A percentile compares a stretch with the other conserved stretches of the same genome.
Conservation (phyloP, 441 rosid genomes). For the Metrosideros polymorpha region DNA sequence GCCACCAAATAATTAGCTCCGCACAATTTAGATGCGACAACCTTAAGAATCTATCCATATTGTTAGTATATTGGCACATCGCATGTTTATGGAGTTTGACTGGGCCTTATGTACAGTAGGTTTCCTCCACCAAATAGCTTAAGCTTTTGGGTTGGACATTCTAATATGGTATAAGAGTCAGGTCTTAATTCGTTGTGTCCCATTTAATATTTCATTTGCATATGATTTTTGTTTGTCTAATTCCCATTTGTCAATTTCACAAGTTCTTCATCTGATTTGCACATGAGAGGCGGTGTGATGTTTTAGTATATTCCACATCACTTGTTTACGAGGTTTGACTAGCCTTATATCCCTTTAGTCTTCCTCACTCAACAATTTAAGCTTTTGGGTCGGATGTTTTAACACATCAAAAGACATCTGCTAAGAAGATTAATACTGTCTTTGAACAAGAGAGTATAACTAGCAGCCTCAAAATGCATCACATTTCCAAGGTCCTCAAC, state of each 20-base stretch:
- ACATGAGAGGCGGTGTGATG: background rate
- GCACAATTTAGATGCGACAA: background rate
- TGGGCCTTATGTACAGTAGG: background rate
- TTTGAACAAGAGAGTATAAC: background rate
- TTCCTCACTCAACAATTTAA: background rate
- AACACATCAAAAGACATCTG: background rate
- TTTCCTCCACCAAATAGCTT: background rate
- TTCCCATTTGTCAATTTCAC: background rate
- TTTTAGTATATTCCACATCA: background rate
- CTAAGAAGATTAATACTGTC: background rate
- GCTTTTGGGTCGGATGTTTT: background rate
- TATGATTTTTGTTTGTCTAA: background rate
- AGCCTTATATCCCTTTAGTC: background rate
- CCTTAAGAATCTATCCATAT: background rate
- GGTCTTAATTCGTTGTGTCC: background rate
- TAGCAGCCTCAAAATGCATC: background rate
- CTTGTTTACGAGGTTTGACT: background rate
- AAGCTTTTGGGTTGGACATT: background rate
- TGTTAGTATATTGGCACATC: background rate
- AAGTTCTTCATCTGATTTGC: background rate
- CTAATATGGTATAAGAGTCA: background rate
- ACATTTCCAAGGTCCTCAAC: background rate
- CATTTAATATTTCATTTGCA: background rate
- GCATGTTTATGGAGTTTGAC: background rate
- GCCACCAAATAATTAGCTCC: background rate